Conservation (phyloP, 495 filamentous ascomycete species). For the Lasiosphaeria miniovina region DNA sequence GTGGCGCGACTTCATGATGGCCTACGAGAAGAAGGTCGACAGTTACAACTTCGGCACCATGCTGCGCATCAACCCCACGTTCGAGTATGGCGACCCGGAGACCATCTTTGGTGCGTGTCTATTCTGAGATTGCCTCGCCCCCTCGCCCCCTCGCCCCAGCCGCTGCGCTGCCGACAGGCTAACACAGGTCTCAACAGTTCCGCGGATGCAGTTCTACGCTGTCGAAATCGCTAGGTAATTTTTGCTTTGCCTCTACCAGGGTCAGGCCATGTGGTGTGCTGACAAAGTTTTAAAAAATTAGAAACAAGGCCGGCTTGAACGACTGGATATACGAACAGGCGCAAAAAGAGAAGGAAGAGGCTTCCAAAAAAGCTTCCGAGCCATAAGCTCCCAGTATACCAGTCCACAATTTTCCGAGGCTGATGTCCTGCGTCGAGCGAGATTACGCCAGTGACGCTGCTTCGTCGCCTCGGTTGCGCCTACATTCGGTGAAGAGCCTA, state of each 20-base stretch:
- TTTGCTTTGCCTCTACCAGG: not conserved
- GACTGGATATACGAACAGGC: constrained; percentile 92
- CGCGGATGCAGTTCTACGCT: constrained; percentile 98
- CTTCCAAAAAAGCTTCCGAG: constrained; percentile 12
- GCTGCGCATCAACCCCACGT: constrained; percentile 70
- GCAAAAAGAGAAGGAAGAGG: constrained; percentile 30
- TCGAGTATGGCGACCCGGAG: constrained; percentile 81
- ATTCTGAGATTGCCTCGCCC: no score
- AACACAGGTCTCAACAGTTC: constrained; percentile 43
- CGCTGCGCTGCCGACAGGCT: constrained; percentile 5
- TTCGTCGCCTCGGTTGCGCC: no score
- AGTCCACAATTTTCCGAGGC: constrained; percentile 6
- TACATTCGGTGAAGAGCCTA: no score
- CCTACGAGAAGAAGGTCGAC: constrained; percentile 86
- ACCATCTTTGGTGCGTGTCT: constrained; percentile 77
- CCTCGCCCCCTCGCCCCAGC: no score
- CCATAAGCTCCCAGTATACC: constrained; percentile 9
- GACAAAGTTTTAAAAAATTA: constrained; percentile 56
- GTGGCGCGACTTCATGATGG: constrained; percentile 93
- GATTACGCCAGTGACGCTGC: not conserved
- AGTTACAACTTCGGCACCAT: constrained; percentile 99
- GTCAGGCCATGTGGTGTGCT: constrained; percentile 41
- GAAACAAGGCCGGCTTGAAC: constrained; percentile 85
- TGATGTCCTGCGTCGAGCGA: not conserved
- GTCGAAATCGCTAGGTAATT: constrained; percentile 82